These are phyloP conservation scores for Knoxia roxburghii DNA, from an alignment of 257 asterid species.

Conservation along the genomic window DNA sequence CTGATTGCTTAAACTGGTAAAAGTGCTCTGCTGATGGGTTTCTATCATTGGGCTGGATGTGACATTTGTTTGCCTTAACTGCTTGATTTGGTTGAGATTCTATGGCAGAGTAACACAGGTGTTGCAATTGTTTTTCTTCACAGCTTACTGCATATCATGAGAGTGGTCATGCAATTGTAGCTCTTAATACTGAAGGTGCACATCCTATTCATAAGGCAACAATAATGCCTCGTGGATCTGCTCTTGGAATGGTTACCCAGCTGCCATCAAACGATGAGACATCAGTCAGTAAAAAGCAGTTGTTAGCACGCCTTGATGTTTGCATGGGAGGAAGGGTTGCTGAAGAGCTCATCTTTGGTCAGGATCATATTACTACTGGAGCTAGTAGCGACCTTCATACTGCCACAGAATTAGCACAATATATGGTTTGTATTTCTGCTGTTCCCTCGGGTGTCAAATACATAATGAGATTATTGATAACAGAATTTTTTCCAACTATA, in stretches of 20 bases:
- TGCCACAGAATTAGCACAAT: slow-evolving; percentile 91
- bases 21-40: neutral
- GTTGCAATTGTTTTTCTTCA: slow-evolving; percentile 11
- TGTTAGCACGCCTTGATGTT: slow-evolving; percentile 96
- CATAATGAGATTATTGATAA: slow-evolving; percentile 2
- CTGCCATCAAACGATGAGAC: slow-evolving; percentile 91
- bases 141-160: slow-evolving; percentile 98
- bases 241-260: slow-evolving; percentile 97
- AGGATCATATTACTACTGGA: slow-evolving; percentile 88
- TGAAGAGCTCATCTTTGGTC: slow-evolving; percentile 89
- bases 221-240: slow-evolving; percentile 90
- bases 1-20: neutral
- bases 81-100: neutral
- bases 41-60: no score
- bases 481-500: neutral
- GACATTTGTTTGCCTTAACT: no score
- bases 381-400: slow-evolving; percentile 84
- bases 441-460: neutral
- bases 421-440: slow-evolving; percentile 52
- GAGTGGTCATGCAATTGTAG: slow-evolving; percentile 96
- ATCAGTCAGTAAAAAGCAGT: slow-evolving; percentile 86
- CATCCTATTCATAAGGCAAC: slow-evolving; percentile 98
- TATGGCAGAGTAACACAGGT: neutral
- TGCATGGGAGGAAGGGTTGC: slow-evolving; percentile 99
- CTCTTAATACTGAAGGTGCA: slow-evolving; percentile 91